Percentiles rank a stretch among this genome's conserved stretches.
These are phyloP conservation scores for Lichtheimia hyalospora DNA, from an alignment of 371 early-diverging fungal genomes.

Conservation along the genomic window DNA sequence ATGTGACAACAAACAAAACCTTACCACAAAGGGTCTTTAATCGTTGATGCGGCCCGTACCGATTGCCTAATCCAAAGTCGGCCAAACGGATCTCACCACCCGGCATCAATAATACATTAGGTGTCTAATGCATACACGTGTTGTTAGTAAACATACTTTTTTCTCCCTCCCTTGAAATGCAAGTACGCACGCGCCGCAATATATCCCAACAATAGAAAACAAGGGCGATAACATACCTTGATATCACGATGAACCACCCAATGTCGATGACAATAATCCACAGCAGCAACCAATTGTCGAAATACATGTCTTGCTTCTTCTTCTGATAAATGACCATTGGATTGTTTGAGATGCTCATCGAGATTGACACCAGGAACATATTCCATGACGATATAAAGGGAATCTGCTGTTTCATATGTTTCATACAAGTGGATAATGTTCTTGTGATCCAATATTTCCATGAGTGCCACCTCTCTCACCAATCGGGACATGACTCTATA, in stretches of 20 bases:
- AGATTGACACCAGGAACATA: slow-evolving; percentile 61
- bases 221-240: slow-evolving; percentile 47
- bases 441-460: slow-evolving; percentile 84
- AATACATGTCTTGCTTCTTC: slow-evolving; percentile 64
- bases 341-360: slow-evolving; percentile 56
- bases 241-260: slow-evolving; percentile 81
- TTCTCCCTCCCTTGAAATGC: background rate
- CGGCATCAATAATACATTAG: slow-evolving; percentile 54
- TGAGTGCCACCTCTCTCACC: slow-evolving; percentile 84
- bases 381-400: slow-evolving; percentile 75
- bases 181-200: slow-evolving; percentile 1
- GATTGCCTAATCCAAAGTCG: slow-evolving; percentile 85
- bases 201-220: no score
- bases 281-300: slow-evolving; percentile 67
- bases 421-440: slow-evolving; percentile 89
- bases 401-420: slow-evolving; percentile 84
- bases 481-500: slow-evolving; percentile 76
- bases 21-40: slow-evolving; percentile 79
- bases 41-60: slow-evolving; percentile 57
- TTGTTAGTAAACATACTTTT: no score
- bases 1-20: background rate
- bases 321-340: slow-evolving; percentile 54
- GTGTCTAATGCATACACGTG: slow-evolving; percentile 30
- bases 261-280: slow-evolving; percentile 75
- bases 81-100: slow-evolving; percentile 61